phyloP scores from a whole-genome alignment of 2,329 filamentous ascomycete species.

The Stromatinia cepivora region DNA sequence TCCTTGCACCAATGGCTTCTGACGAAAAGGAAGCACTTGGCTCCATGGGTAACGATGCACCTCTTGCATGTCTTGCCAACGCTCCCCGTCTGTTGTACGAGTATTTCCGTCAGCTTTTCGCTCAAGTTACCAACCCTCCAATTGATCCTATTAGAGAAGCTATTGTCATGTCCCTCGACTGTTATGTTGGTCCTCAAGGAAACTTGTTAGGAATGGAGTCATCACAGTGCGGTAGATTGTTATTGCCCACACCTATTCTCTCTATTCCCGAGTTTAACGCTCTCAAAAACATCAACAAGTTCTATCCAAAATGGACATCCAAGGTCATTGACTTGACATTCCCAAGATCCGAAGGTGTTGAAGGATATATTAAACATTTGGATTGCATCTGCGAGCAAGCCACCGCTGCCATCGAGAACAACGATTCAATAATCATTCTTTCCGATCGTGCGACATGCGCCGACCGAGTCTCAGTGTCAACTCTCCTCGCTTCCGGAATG shows the following conservation, averaged over 20 bases:
- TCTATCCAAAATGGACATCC: slow-evolving; percentile 81
- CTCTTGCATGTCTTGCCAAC: slow-evolving; percentile 85
- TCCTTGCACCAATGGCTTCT: slow-evolving; percentile 92
- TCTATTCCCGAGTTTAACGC: slow-evolving; percentile 90
- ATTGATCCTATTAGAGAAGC: slow-evolving; percentile 97
- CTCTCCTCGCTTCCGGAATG: slow-evolving; percentile 85
- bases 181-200: slow-evolving; percentile 93
- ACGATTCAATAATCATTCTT: slow-evolving; percentile 82
- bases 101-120: slow-evolving; percentile 97
- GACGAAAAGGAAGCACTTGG: slow-evolving; percentile 96
- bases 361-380: slow-evolving; percentile 83
- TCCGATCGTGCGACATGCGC: slow-evolving; percentile 84
- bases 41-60: slow-evolving; percentile 97
- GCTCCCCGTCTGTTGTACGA: slow-evolving; percentile 88
- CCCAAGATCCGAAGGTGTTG: slow-evolving; percentile 76
- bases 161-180: slow-evolving; percentile 96
- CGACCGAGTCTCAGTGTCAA: slow-evolving; percentile 81
- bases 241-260: slow-evolving; percentile 84
- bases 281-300: slow-evolving; percentile 70
- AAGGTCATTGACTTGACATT: slow-evolving; percentile 92
- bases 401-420: slow-evolving; percentile 78
- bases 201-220: slow-evolving; percentile 93
- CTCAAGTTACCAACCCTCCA: slow-evolving; percentile 95
- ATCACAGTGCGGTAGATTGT: slow-evolving; percentile 81
- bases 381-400: slow-evolving; percentile 86